A percentile compares a stretch with the other conserved stretches of the same genome.
Evolutionary conservation across 371 early-diverging fungal species (phyloP).

Genomic region (Fennellomyces sp.): DNA sequence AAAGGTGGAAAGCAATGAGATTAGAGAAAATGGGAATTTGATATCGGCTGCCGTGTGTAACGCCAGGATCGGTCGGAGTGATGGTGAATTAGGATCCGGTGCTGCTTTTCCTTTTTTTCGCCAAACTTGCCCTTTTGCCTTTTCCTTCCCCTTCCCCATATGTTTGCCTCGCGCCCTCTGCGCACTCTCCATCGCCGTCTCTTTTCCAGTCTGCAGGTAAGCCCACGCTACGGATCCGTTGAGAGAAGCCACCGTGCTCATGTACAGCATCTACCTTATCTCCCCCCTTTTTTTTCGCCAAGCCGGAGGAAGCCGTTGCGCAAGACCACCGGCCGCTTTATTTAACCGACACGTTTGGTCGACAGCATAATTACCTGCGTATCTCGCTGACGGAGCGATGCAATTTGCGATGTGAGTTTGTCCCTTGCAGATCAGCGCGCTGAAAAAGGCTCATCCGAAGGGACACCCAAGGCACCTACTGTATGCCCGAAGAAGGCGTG

Average conservation of each 20-base stretch:
- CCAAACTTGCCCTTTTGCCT: not conserved
- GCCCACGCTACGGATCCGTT: too few species aligned
- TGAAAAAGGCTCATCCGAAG: too few species aligned
- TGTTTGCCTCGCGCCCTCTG: not conserved
- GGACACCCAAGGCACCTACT: conserved; percentile 93
- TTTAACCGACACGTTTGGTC: conserved; percentile 71
- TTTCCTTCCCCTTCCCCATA: not conserved
- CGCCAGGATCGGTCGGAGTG: conserved; percentile 1
- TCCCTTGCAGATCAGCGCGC: too few species aligned
- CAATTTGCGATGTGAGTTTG: conserved; percentile 83
- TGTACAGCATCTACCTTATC: too few species aligned
- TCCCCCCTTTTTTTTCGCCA: not conserved
- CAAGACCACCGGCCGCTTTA: not conserved
- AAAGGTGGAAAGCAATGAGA: not conserved
- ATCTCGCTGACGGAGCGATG: conserved; percentile 93
- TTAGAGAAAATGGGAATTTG: not conserved
- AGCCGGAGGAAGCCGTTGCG: not conserved
- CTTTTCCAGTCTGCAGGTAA: not conserved
- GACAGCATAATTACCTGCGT: conserved; percentile 90
- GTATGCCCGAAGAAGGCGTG: conserved; percentile 95
- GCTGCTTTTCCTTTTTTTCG: not conserved
- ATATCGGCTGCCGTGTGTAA: not conserved
- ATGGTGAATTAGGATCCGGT: not conserved
- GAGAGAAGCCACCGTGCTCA: too few species aligned
- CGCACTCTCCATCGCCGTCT: not conserved